These are phyloP conservation scores for Amaranthus cruentus DNA, from an alignment of 148 eudicot species.

Conservation along the genomic window DNA sequence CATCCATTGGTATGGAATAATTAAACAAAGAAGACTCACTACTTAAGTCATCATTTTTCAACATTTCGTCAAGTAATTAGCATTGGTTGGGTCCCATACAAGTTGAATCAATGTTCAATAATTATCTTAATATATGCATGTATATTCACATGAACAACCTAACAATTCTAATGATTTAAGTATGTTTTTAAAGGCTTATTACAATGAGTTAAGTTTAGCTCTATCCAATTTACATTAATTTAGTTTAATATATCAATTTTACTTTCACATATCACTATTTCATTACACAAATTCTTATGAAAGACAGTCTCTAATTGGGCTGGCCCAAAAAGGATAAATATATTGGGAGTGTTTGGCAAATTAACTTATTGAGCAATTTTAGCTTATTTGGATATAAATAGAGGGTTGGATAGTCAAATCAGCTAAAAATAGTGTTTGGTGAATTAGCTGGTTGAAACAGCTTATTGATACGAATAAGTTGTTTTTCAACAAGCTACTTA, in stretches of 20 bases:
- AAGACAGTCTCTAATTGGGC: no score
- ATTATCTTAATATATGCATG: neutral
- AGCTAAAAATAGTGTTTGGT: no score
- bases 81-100: neutral
- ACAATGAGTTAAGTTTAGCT: neutral
- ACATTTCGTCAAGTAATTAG: neutral
- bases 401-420: no score
- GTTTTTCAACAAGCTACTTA: no score
- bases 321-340: no score
- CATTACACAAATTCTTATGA: no score
- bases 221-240: neutral
- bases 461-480: no score
- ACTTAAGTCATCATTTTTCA: neutral
- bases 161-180: neutral
- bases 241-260: neutral
- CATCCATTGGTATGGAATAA: no score
- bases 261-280: neutral
- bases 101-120: neutral
- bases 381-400: no score
- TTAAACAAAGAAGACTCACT: neutral
- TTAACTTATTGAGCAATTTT: no score
- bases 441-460: no score
- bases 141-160: neutral
- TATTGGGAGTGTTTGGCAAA: no score
- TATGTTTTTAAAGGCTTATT: neutral